A percentile compares a stretch with the other conserved stretches of the same genome.
phyloP scores from a whole-genome alignment of 345 rosid species.

The Eucalyptus erythrocorys region DNA sequence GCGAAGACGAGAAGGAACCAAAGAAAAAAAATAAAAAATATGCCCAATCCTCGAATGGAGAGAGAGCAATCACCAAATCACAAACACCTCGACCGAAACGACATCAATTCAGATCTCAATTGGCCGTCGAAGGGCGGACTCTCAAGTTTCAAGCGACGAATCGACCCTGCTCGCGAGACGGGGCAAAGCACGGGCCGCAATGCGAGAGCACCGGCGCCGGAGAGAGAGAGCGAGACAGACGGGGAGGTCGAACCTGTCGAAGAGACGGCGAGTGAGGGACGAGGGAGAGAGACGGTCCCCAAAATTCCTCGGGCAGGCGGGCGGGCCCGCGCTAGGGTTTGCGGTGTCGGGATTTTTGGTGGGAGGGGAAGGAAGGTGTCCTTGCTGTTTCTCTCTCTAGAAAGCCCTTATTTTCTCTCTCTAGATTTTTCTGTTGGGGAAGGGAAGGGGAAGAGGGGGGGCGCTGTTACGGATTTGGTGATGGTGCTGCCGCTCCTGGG shows the following conservation, averaged over 20 bases:
- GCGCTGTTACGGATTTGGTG: neutral
- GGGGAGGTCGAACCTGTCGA: neutral
- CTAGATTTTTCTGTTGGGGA: neutral
- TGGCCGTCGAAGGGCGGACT: neutral
- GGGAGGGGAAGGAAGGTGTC: neutral
- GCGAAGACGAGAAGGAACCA: neutral
- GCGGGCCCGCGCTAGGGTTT: neutral
- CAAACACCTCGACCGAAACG: neutral
- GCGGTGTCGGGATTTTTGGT: neutral
- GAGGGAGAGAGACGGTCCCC: neutral
- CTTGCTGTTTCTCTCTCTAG: neutral
- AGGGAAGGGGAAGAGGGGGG: neutral
- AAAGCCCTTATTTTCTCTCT: neutral
- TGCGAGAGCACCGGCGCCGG: neutral
- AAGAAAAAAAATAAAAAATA: neutral
- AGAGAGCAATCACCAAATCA: neutral
- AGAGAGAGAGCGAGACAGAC: neutral
- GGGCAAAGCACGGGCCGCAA: neutral
- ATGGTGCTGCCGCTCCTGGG: neutral
- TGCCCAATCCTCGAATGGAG: neutral
- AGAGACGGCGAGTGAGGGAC: neutral
- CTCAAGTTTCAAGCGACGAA: neutral
- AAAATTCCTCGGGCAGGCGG: neutral
- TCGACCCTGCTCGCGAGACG: neutral
- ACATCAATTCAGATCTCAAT: neutral